These are phyloP conservation scores for Musa beccarii DNA, from an alignment of 176 grass and related monocot genomes.

Conservation along the genomic window DNA sequence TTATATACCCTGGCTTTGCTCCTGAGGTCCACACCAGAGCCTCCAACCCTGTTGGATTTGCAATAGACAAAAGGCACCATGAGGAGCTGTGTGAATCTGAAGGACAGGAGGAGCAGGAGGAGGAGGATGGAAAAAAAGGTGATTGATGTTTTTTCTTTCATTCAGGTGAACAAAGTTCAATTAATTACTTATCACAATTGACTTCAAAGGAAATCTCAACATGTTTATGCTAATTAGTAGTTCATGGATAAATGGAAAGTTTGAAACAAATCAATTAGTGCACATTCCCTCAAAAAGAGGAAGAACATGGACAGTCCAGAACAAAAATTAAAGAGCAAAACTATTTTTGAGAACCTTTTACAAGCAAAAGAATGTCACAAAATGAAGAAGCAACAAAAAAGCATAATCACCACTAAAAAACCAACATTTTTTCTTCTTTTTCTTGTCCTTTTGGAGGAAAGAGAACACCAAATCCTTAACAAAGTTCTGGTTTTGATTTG, in stretches of 20 bases:
- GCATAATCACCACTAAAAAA: background rate
- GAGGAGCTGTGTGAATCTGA: background rate
- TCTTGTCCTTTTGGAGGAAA: background rate
- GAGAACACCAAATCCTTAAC: background rate
- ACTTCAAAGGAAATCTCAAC: background rate
- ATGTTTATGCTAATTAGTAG: background rate
- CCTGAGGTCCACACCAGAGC: background rate
- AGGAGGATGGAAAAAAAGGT: background rate
- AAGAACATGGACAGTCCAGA: too few species aligned
- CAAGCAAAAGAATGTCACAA: background rate
- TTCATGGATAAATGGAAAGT: background rate
- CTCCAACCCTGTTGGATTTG: conserved; percentile 1
- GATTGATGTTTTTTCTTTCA: background rate
- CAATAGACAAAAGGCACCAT: background rate
- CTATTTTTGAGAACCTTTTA: background rate
- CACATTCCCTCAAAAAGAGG: too few species aligned
- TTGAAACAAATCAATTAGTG: background rate
- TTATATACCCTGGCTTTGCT: conserved; percentile 2
- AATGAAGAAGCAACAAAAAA: background rate
- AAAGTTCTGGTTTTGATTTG: too few species aligned
- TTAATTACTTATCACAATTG: background rate
- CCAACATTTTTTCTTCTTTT: background rate
- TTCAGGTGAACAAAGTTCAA: background rate
- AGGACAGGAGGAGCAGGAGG: background rate
- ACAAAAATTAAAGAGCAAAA: too few species aligned